These are phyloP conservation scores for Mrakia blollopis DNA, from an alignment of 768 basidiomycete genomes.

Conservation along the genomic window DNA sequence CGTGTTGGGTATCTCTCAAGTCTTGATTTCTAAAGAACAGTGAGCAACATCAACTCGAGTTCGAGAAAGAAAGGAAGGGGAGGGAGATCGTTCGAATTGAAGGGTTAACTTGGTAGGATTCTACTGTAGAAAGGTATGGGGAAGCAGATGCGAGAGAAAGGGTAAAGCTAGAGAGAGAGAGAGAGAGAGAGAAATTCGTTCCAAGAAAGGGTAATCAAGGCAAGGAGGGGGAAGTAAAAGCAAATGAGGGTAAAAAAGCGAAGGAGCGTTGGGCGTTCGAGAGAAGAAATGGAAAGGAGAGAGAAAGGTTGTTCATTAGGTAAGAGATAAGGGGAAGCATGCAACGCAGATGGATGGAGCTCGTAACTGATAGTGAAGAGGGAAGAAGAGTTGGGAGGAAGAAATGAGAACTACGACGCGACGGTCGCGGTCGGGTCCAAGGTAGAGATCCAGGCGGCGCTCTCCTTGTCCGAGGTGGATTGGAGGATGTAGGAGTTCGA, in stretches of 20 bases:
- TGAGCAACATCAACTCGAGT: no score
- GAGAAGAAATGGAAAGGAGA: background rate
- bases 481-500: constrained; percentile 88
- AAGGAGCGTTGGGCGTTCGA: no score
- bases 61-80: no score
- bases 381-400: no score
- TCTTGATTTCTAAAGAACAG: no score
- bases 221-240: no score
- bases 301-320: background rate
- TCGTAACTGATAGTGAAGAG: background rate
- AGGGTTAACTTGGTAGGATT: no score
- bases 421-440: constrained; percentile 58
- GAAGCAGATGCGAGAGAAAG: background rate
- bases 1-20: no score
- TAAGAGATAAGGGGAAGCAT: background rate
- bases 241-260: no score
- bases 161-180: background rate
- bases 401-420: background rate
- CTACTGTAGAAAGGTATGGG: background rate
- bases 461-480: constrained; percentile 73
- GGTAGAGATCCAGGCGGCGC: constrained; percentile 76
- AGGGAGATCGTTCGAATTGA: no score
- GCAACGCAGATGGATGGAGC: background rate
- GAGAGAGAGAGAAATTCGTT: no score
- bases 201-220: no score